A percentile compares a stretch with the other conserved stretches of the same genome.
Evolutionary conservation across 2,329 filamentous ascomycete species (phyloP).

Genomic region (Davidsoniella neocaledoniae): DNA sequence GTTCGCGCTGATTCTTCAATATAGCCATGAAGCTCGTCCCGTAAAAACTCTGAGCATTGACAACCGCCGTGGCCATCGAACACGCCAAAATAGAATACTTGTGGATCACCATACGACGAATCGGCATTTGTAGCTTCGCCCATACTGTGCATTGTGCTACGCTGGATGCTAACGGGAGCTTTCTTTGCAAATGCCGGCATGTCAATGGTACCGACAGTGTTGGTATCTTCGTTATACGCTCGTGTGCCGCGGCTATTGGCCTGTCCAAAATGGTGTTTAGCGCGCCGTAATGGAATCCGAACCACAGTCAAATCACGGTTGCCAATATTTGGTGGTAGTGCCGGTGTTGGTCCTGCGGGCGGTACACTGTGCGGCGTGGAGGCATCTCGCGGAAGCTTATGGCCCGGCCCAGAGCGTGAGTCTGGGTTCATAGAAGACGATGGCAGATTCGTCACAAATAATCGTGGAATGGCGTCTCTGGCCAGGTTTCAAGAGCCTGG

Average conservation of each 20-base stretch:
- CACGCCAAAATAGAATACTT: slow-evolving; percentile 93
- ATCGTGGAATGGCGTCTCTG: slow-evolving; percentile 56
- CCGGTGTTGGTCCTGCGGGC: slow-evolving; percentile 37
- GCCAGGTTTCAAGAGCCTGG: background rate
- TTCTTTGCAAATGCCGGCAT: slow-evolving; percentile 84
- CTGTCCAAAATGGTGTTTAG: slow-evolving; percentile 90
- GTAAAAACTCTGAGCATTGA: slow-evolving; percentile 75
- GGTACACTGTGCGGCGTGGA: slow-evolving; percentile 57
- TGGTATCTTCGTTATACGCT: slow-evolving; percentile 82
- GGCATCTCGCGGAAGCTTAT: slow-evolving; percentile 73
- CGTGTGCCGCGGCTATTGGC: slow-evolving; percentile 64
- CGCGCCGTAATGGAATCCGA: slow-evolving; percentile 78
- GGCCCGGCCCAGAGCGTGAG: slow-evolving; percentile 53
- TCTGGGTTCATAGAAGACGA: slow-evolving; percentile 88
- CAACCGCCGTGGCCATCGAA: slow-evolving; percentile 91
- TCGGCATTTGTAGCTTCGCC: slow-evolving; percentile 54
- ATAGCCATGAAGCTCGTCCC: slow-evolving; percentile 72
- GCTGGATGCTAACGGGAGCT: slow-evolving; percentile 43
- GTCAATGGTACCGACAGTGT: slow-evolving; percentile 86
- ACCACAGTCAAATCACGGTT: slow-evolving; percentile 78
- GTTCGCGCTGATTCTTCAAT: slow-evolving; percentile 64
- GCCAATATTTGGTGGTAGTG: slow-evolving; percentile 39
- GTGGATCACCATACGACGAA: slow-evolving; percentile 70
- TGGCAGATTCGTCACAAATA: slow-evolving; percentile 91
- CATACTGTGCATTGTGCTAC: slow-evolving; percentile 23